phyloP scores from a whole-genome alignment of 768 basidiomycete genomes.

The Amanita rubescens region DNA sequence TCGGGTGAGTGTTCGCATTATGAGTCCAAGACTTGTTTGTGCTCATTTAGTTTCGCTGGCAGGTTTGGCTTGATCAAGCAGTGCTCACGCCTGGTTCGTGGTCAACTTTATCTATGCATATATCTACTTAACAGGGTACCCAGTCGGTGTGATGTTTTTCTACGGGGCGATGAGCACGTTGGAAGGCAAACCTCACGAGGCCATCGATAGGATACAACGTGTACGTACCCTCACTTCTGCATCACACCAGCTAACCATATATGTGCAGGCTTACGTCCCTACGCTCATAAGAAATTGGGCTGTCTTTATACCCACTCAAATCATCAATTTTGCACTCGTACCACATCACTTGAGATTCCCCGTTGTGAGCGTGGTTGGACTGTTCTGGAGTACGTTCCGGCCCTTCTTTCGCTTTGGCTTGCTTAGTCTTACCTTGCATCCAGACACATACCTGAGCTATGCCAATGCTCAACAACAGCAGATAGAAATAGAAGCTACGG shows the following conservation, averaged over 20 bases:
- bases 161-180: conserved; percentile 73
- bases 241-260: not conserved
- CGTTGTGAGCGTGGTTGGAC: conserved; percentile 65
- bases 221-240: conserved; percentile 23
- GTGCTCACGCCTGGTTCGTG: conserved; percentile 60
- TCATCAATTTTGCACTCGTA: conserved; percentile 71
- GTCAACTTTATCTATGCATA: not conserved
- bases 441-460: conserved; percentile 2
- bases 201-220: conserved; percentile 37
- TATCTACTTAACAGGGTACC: not conserved
- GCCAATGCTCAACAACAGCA: not conserved
- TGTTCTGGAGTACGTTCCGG: conserved; percentile 69
- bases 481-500: too few relatives aligned
- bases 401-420: not conserved
- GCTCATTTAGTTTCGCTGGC: not conserved
- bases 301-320: conserved; percentile 63
- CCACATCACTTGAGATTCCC: conserved; percentile 74
- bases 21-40: not conserved
- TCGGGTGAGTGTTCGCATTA: conserved; percentile 36
- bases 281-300: conserved; percentile 76
- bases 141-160: conserved; percentile 42
- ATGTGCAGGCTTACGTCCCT: conserved; percentile 52
- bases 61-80: conserved; percentile 82
- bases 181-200: conserved; percentile 60
- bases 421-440: too few relatives aligned